Percentiles rank a stretch among this genome's conserved stretches.
Conservation (phyloP, 345 rosid species). For the Salix dunnii region DNA sequence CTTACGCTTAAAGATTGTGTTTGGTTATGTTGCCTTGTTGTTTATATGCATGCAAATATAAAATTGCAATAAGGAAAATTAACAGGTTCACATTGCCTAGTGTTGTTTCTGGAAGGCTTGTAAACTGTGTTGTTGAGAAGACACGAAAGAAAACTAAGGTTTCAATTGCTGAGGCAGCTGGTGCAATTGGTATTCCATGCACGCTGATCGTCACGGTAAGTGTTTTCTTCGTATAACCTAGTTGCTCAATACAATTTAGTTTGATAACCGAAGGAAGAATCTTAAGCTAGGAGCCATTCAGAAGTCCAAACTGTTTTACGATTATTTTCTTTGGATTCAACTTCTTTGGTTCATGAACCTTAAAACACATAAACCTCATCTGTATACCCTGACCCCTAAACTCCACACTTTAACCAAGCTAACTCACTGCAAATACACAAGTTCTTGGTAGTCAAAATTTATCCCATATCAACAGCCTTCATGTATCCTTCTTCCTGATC, state of each 20-base stretch:
- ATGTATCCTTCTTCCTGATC: background rate
- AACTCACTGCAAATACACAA: background rate
- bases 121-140: conserved; percentile 86
- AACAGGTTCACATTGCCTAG: background rate
- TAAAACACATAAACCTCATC: background rate
- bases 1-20: background rate
- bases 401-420: background rate
- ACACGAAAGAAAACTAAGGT: conserved; percentile 54
- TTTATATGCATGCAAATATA: background rate
- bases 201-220: conserved; percentile 90
- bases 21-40: background rate
- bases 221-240: background rate
- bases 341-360: background rate
- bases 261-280: background rate
- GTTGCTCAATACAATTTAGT: background rate
- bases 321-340: background rate
- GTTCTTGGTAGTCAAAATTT: background rate
- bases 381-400: background rate
- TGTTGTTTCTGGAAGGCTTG: conserved; percentile 58
- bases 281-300: background rate
- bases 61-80: background rate
- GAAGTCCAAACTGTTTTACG: background rate
- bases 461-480: background rate
- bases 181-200: conserved; percentile 75
- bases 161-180: conserved; percentile 91